Evolutionary conservation across 495 filamentous ascomycete species (phyloP), one percentile per base, ranked within the genome.

Genomic region (Copromyces sp.): DNA sequence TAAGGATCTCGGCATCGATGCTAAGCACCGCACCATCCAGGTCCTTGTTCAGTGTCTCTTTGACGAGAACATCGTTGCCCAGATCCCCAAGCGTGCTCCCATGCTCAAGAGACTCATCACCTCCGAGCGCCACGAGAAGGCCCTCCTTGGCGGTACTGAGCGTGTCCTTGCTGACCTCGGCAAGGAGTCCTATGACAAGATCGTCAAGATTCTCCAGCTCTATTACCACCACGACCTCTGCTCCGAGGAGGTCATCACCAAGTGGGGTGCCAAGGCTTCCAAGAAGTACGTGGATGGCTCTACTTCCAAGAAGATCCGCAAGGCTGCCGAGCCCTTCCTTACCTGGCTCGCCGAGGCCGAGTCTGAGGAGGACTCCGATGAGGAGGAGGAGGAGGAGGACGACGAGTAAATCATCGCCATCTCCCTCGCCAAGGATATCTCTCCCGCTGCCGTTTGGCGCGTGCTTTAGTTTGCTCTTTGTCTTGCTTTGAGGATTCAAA

Each of bases 31-130:
- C 84, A 97, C 96, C 69, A 84, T 97, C 61, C 88, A 93, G 61
- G 95, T 99, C 39, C 89, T 99, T 71, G 93, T 94, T 47, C 93
- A 97, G 86, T 94, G 93, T 76, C 86, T 99, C 77, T 99, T 99
- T 80, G 91, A 97, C 78, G 90, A 97, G 73, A 90, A 91, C 78
- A 95, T 99, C 73, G 85, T 89, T 78, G 80, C 83, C 72, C 93
- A 99, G 84, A 92, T 98, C 73, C 87, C 89, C 73, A 86, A 84
- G 79, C 94, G 95, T 77, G 92, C 90, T 71, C 82, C 85, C 71
- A 90, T 99, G 85, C 88, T 99, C 73, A 96, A 95, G 85, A 93
- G 94, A 83, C 89, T 98, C 85, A 89, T 96, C 77, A 91, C 89
- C 32, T 93, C 93, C 37, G 95, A 99, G 77, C 90, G 91, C 71